phyloP scores from a whole-genome alignment of 2,329 filamentous ascomycete genomes.

The Lizonia empirigonia region DNA sequence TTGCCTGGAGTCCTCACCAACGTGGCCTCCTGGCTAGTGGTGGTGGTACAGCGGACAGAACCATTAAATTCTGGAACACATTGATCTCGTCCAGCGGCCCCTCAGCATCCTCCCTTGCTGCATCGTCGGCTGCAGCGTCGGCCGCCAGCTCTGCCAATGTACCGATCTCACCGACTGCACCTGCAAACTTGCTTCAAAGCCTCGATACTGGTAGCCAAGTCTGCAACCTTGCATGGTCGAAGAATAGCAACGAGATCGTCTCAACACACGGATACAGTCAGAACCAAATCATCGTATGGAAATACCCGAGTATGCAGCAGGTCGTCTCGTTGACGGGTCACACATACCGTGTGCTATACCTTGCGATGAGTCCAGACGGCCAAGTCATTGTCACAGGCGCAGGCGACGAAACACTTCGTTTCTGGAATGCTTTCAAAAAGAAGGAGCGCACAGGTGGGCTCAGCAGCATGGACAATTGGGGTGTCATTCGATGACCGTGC shows the following conservation, averaged over 20 bases:
- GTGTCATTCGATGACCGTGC: constrained; percentile 71
- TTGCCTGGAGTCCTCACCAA: constrained; percentile 97
- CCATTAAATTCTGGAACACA: constrained; percentile 98
- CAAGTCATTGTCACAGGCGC: constrained; percentile 93
- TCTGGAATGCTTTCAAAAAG: constrained; percentile 95
- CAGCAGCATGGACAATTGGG: constrained; percentile 72
- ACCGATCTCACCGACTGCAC: constrained; percentile 42
- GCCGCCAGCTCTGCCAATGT: constrained; percentile 39
- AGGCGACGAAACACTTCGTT: constrained; percentile 92
- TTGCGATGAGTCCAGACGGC: constrained; percentile 97
- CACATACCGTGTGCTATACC: constrained; percentile 92
- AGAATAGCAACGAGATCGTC: constrained; percentile 97
- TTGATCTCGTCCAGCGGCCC: constrained; percentile 67
- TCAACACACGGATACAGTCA: constrained; percentile 97
- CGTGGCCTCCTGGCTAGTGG: constrained; percentile 92
- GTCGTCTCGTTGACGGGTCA: constrained; percentile 94
- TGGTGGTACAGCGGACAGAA: constrained; percentile 91
- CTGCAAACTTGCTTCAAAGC: constrained; percentile 67
- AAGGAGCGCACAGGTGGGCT: constrained; percentile 70
- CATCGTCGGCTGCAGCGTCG: constrained; percentile 44
- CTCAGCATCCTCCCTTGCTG: constrained; percentile 49
- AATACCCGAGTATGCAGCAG: constrained; percentile 97
- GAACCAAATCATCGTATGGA: constrained; percentile 99
- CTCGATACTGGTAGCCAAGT: constrained; percentile 97
- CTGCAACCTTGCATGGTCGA: constrained; percentile 97